Conservation (phyloP, 345 rosid genomes). For the Hypericum androsaemum region DNA sequence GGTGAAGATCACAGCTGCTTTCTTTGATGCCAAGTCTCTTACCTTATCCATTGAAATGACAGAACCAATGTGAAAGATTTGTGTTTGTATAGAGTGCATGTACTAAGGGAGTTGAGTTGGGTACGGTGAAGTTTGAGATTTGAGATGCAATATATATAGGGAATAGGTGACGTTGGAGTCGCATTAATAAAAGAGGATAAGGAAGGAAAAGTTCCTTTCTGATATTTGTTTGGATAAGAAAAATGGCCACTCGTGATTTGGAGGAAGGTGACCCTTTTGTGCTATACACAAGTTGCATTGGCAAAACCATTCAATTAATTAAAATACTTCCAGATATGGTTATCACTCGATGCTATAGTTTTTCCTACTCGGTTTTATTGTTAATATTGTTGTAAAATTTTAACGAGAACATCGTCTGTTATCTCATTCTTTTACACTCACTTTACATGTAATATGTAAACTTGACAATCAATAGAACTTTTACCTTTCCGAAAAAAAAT, state of each 20-base stretch:
- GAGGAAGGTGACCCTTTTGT: conserved; percentile 34
- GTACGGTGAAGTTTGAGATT: conserved; percentile 28
- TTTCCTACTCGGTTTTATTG: too few species aligned
- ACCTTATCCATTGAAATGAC: conserved; percentile 46
- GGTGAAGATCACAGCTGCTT: conserved; percentile 95
- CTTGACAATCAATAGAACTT: too few species aligned
- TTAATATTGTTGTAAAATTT: too few species aligned
- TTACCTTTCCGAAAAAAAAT: too few species aligned
- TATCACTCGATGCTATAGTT: too few species aligned
- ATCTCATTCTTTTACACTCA: too few species aligned
- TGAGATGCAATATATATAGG: conserved; percentile 59
- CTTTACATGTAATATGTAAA: too few species aligned
- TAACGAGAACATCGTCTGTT: too few species aligned
- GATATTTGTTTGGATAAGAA: conserved; percentile 61
- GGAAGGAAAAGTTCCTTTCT: conserved; percentile 30
- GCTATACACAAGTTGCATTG: conserved; percentile 25
- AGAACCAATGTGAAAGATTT: background rate
- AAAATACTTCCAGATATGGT: too few species aligned
- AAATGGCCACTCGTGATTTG: conserved; percentile 36
- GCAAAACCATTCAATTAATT: too few species aligned
- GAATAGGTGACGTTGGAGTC: background rate
- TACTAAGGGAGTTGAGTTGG: conserved; percentile 6
- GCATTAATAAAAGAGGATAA: conserved; percentile 17
- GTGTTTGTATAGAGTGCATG: background rate
- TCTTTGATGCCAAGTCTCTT: conserved; percentile 72